These are phyloP conservation scores for Exophiala bonariae DNA, from an alignment of 2,329 filamentous ascomycete genomes.

Conservation along the genomic window DNA sequence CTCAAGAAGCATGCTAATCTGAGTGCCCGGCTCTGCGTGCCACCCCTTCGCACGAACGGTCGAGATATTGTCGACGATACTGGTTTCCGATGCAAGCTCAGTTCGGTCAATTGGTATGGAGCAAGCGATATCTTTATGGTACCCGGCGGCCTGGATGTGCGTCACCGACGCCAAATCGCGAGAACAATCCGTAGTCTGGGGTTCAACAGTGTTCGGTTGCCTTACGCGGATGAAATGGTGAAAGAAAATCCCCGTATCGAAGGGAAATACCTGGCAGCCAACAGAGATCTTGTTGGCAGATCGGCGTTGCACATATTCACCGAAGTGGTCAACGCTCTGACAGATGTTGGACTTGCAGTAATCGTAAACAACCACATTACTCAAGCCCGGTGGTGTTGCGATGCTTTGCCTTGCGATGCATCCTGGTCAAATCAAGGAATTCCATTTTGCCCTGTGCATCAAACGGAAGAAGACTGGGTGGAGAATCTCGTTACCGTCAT, in stretches of 20 bases:
- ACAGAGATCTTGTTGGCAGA: constrained; percentile 59
- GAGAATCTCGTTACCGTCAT: constrained; percentile 67
- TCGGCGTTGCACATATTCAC: constrained; percentile 62
- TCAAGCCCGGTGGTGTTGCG: constrained; percentile 68
- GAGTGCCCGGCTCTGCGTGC: constrained; percentile 39
- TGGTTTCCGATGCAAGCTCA: constrained; percentile 60
- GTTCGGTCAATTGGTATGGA: constrained; percentile 71
- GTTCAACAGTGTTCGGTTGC: constrained; percentile 70
- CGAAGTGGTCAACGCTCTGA: constrained; percentile 60
- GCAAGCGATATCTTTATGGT: constrained; percentile 67
- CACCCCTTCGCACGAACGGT: constrained; percentile 61
- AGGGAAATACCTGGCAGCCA: constrained; percentile 54
- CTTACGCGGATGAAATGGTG: constrained; percentile 70
- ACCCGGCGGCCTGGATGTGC: constrained; percentile 62
- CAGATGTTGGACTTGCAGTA: constrained; percentile 62
- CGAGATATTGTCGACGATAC: constrained; percentile 61
- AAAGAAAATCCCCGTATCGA: constrained; percentile 58
- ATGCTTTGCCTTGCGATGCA: constrained; percentile 66
- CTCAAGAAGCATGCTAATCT: constrained; percentile 2
- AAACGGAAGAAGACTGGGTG: constrained; percentile 67
- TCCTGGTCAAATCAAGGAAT: constrained; percentile 67
- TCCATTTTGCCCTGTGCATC: constrained; percentile 59
- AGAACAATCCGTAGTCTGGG: constrained; percentile 60
- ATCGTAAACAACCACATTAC: constrained; percentile 73
- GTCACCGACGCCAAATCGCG: constrained; percentile 63